Percentiles rank a stretch among this genome's conserved stretches.
Evolutionary conservation across 139 green algal species (phyloP).

Genomic region (Mesotaenium endlicherianum): DNA sequence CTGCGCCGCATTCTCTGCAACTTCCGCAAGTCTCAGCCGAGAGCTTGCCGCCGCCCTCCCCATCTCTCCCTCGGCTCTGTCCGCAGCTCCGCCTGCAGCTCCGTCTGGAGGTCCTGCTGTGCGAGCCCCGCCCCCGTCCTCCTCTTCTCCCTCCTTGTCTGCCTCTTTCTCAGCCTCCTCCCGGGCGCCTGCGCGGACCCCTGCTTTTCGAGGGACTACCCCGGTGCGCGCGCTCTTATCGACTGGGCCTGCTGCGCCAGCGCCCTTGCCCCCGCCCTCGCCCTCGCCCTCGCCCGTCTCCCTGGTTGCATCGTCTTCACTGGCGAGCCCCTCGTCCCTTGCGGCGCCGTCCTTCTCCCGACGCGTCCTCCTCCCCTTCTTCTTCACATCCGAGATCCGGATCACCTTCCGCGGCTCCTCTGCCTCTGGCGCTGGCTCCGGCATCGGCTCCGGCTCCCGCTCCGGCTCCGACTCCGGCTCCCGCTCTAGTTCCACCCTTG

Average conservation of each 20-base stretch:
- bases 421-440: neutral
- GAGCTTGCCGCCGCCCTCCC: no score
- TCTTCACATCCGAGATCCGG: neutral
- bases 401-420: neutral
- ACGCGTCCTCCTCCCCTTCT: neutral
- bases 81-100: no score
- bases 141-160: no score
- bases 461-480: neutral
- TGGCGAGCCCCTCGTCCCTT: neutral
- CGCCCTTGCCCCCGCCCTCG: neutral
- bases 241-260: neutral
- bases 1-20: no score
- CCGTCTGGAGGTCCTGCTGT: no score
- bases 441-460: neutral
- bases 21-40: no score
- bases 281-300: neutral
- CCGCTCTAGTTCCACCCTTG: neutral
- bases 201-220: no score
- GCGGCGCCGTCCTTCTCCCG: neutral
- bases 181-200: no score
- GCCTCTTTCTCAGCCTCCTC: no score
- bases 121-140: no score
- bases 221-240: no score
- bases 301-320: neutral
- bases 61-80: no score